Conservation (phyloP, 768 basidiomycete genomes). For the Suillus spraguei region DNA sequence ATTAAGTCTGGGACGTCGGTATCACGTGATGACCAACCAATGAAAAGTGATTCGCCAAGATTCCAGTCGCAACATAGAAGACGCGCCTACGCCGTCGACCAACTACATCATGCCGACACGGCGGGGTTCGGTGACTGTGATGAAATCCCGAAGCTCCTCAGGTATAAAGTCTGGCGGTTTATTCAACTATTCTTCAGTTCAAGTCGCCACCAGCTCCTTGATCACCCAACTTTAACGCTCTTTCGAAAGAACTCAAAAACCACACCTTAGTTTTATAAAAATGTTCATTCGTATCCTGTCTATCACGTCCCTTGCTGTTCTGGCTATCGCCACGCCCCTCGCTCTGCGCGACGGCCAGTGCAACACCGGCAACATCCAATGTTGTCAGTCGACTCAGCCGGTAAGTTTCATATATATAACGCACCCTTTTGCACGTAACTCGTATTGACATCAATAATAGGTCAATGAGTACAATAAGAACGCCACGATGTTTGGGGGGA, state of each 20-base stretch:
- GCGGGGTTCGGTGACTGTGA: not conserved
- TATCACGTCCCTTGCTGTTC: constrained; percentile 20
- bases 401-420: constrained; percentile 17
- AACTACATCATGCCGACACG: constrained; percentile 1
- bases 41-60: not conserved
- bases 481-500: constrained; percentile 1
- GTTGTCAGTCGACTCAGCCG: constrained; percentile 23
- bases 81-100: not conserved
- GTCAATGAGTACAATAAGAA: constrained; percentile 14
- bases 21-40: not conserved
- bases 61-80: constrained; percentile 3
- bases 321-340: constrained; percentile 21
- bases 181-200: not conserved
- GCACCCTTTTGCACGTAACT: not conserved
- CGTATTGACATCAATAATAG: constrained; percentile 10
- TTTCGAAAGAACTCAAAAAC: not conserved
- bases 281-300: constrained; percentile 27
- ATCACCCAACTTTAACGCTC: constrained; percentile 2
- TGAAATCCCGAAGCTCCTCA: not conserved
- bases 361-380: constrained; percentile 21
- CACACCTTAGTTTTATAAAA: not conserved
- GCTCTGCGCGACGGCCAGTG: constrained; percentile 19
- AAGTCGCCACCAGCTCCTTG: constrained; percentile 1
- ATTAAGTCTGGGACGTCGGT: no score
- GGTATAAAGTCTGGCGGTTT: constrained; percentile 1